Evolutionary conservation across 768 basidiomycete species (phyloP), one percentile per base, ranked within the genome.

Genomic region (Auriscalpium microsporum): DNA sequence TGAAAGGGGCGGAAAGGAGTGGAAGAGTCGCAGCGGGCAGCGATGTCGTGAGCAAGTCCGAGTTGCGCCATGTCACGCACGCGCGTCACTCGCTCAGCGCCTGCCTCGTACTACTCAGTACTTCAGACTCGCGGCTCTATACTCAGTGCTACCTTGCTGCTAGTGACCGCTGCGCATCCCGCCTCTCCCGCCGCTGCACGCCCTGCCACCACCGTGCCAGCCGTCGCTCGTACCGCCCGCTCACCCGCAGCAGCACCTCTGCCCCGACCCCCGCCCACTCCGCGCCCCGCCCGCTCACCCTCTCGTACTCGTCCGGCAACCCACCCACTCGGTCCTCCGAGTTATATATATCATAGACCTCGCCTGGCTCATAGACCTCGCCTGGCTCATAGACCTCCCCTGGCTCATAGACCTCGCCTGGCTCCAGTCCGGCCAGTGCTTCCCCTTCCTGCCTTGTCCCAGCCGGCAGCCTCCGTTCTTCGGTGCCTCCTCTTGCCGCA

Each of bases 161-260:
- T n/a, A n/a, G n/a, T n/a, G n/a, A n/a, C n/a, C n/a, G 13, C 50
- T 46, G 45, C 58, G 61, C 55, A 56, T 55, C 59, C 50, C 45
- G 45, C 38, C 52, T 55, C 66, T 65, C 55, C 65, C 47, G 13
- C 52, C 52, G 48, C 45, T 40, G 50, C 44, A 47, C 62, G 16
- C 55, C 57, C 36, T 65, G 68, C 76, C 74, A 75, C 78, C 81
- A 79, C 53, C 75, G 70, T 59, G 71, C 62, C 37, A 92, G 57
- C 50, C 87, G 72, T 57, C 80, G 72, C 69, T 94, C 92, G 54
- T 82, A 83, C 50, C 71, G 68, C 67, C 86, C 85, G 33, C 90
- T 73, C 14, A 87, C 75, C 10, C 66, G 68, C 3, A 73, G 68
- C 45, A 94, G 45, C 57, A 80, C 76, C 51, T 79, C 77, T 19